These are phyloP conservation scores for Bocquillonia castaneifolia DNA, from an alignment of 441 rosid species.

Conservation along the genomic window DNA sequence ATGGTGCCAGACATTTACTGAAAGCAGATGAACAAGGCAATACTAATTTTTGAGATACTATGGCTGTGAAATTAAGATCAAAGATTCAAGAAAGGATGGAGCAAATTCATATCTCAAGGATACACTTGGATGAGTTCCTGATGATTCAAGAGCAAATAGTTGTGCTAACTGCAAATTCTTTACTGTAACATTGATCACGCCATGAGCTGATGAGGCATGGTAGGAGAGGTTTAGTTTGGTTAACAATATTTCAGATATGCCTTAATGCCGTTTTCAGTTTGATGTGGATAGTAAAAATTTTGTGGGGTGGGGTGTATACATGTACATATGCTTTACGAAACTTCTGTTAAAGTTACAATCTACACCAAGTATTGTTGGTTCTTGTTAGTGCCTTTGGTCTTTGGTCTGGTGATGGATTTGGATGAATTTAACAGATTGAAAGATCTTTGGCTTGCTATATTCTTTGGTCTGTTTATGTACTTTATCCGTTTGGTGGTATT, in stretches of 20 bases:
- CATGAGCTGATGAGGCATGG: neutral
- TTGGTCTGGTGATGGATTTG: neutral
- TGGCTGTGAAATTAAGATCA: neutral
- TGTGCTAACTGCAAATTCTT: neutral
- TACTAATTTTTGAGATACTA: neutral
- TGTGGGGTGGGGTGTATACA: constrained; percentile 23
- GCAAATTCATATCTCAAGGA: neutral
- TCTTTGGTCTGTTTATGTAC: neutral
- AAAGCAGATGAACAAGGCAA: constrained; percentile 1
- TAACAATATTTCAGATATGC: no score
- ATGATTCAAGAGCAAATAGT: neutral
- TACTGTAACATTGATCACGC: neutral
- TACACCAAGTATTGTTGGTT: neutral
- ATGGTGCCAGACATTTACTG: neutral
- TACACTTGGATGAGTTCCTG: neutral
- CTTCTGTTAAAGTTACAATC: neutral
- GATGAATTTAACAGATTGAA: neutral
- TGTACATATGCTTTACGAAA: constrained; percentile 29
- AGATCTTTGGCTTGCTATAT: neutral
- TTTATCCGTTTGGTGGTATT: neutral
- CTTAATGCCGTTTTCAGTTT: constrained; percentile 17
- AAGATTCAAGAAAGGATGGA: neutral
- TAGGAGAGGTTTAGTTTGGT: neutral
- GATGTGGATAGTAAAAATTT: constrained; percentile 10
- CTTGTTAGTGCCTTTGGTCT: neutral